Evolutionary conservation across 2,329 filamentous ascomycete species (phyloP), one percentile per base, ranked within the genome.

Genomic region (Lecanoromycetidae sp.): DNA sequence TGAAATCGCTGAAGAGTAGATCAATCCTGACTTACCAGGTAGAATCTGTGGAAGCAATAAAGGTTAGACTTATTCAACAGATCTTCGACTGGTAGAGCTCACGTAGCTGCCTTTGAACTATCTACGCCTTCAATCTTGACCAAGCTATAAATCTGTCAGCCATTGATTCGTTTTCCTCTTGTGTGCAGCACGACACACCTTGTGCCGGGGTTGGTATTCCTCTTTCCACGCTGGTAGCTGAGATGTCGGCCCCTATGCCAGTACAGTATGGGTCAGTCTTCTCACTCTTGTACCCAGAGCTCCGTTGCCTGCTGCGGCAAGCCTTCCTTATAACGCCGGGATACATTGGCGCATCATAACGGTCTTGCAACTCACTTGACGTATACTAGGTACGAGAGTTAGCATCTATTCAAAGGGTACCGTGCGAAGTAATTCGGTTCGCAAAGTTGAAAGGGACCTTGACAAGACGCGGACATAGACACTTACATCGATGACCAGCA

Each of bases 121-220:
- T 94, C 87, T 63, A 96, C 91, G 71, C 90, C 90, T 79, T 98
- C 90, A 66, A 98, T 94, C 82, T 95, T 91, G 75, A 98, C 84
- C 73, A 96, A 78, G 69, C 85, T 77, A 56, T 63, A 48, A 52
- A 32, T 52, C 13, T 17, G 22, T 49, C 42, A 50, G 37, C 27
- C n/a, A n/a, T 22, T 22, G 22, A 22, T 30, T 17, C 25, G 4
- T n/a, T 15, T 33, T 23, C 13, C 12, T 7, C 8, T 17, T 22
- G 10, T 36, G 25, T 15, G 15, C 33, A 15, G 37, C 15, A 7
- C 19, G 12, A 37, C 49, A 47, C 61, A 67, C 65, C 64, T 85
- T 63, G 85, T 93, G 74, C 82, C 82, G 62, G 90, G 83, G 77
- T 84, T 87, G 68, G 82, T 87, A 74, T 78, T 83, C 74, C 86